phyloP scores from a whole-genome alignment of 163 green algal genomes.

The Chlamydomonas reinhardtii region DNA sequence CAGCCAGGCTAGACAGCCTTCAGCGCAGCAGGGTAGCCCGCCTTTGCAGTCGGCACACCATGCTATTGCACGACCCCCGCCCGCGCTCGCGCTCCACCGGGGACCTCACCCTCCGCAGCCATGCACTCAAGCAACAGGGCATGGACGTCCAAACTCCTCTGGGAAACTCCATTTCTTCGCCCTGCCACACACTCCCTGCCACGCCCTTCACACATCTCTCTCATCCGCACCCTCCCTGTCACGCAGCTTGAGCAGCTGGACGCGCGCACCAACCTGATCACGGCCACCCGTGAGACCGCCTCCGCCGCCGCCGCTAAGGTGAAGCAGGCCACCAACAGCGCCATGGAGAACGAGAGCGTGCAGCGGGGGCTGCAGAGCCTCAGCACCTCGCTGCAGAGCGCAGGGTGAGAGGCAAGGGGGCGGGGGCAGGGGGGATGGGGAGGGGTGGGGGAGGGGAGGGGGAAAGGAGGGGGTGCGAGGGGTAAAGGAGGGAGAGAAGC shows the following conservation, averaged over 20 bases:
- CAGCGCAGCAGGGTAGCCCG: too few species aligned
- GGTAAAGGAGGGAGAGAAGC: not conserved
- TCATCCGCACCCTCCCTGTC: too few species aligned
- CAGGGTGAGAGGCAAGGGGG: not conserved
- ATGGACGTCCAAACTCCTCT: too few species aligned
- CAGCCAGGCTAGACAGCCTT: too few species aligned
- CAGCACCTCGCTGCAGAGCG: not conserved
- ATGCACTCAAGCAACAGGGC: too few species aligned
- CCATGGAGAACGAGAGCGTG: constrained; percentile 33
- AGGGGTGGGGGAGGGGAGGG: too few species aligned
- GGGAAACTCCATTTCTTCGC: too few species aligned
- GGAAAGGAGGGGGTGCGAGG: not conserved
- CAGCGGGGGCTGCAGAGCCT: constrained; percentile 3
- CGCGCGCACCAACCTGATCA: constrained; percentile 24
- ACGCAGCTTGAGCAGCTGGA: constrained; percentile 45
- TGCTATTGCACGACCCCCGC: too few species aligned
- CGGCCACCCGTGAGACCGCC: constrained; percentile 29
- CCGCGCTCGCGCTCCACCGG: too few species aligned
- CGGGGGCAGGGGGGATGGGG: not conserved
- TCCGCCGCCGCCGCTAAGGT: constrained; percentile 23
- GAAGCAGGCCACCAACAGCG: constrained; percentile 10
- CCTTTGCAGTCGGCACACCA: too few species aligned
- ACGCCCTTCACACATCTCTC: not conserved
- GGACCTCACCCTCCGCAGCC: too few species aligned
- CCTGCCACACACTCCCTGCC: too few species aligned